phyloP scores from a whole-genome alignment of 2,329 filamentous ascomycete species.

The Aspergillus costaricaensis region DNA sequence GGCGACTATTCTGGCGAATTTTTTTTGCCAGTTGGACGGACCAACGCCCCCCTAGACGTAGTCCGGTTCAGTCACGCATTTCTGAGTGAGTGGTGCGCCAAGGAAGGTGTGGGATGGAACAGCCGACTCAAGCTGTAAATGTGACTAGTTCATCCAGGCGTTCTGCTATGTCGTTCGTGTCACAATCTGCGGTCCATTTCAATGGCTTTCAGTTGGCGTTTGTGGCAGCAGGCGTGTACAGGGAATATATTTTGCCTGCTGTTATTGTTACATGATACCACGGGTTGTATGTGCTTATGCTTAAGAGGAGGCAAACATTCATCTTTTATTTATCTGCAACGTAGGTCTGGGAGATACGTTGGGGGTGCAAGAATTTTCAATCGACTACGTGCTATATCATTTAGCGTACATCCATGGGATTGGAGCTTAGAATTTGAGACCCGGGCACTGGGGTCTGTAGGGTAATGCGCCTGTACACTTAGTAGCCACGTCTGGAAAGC shows the following conservation, averaged over 20 bases:
- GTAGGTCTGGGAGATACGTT: neutral
- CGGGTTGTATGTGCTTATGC: constrained; percentile 14
- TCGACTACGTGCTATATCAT: neutral
- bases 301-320: neutral
- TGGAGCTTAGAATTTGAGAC: neutral
- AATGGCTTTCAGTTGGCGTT: neutral
- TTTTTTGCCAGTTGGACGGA: constrained; percentile 47
- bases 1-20: constrained; percentile 42
- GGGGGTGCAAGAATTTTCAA: neutral
- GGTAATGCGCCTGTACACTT: neutral
- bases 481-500: too few relatives aligned
- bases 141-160: neutral
- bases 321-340: neutral
- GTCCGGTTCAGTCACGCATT: constrained; percentile 48
- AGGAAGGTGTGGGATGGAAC: constrained; percentile 49
- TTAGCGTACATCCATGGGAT: neutral
- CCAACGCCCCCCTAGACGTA: constrained; percentile 47
- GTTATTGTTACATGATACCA: constrained; percentile 36
- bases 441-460: neutral
- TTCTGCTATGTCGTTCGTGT: neutral
- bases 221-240: neutral
- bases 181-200: neutral
- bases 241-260: constrained; percentile 16
- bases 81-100: constrained; percentile 50
- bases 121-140: constrained; percentile 41